Evolutionary conservation across 192 early-diverging fungal species (phyloP), one percentile per base, ranked within the genome.

Genomic region (Mortierella alpina): DNA sequence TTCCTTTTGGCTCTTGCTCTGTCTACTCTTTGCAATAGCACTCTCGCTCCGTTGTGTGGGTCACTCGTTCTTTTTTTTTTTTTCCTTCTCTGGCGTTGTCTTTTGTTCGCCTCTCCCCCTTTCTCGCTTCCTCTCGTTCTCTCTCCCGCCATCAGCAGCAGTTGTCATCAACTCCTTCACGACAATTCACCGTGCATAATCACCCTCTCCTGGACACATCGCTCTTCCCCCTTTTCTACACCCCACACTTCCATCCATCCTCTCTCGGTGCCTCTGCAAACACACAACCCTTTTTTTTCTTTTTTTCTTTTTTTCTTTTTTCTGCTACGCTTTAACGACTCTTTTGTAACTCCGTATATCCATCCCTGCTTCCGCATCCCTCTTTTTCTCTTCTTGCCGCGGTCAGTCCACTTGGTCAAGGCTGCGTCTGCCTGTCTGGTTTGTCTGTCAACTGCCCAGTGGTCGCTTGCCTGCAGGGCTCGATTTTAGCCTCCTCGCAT

Each of bases 401-500:
- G 31, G 31, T 31, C 31, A 31, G 31, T 31, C 31, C 31, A 31
- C 31, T 31, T 31, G 31, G 31, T 31, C 31, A 31, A 31, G 31
- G 31, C 31, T 31, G 31, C 31, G 31, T 31, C 31, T 31, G 23
- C 58, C 41, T 40, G 45, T 14, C 45, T 46, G 44, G 50, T 56
- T 62, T 62, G 31, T 31, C 3, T 31, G 31, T 31, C 31, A 31
- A 31, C 31, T 31, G 31, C 31, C 31, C 31, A 31, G 31, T 31
- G 31, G 31, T 31, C 31, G 31, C 3, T 31, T 31, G 31, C 31
- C 31, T 31, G 31, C 31, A 31, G 31, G 31, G 31, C 31, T 31
- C 60, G 60, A 62, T 48, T 62, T 15, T 67, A 40, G 6, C 39
- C 10, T 22, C 65, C 49, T 65, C 46, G 15, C 44, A 46, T n/a